Conservation (phyloP, 2,329 filamentous ascomycete species). For the Exophiala sp. region DNA sequence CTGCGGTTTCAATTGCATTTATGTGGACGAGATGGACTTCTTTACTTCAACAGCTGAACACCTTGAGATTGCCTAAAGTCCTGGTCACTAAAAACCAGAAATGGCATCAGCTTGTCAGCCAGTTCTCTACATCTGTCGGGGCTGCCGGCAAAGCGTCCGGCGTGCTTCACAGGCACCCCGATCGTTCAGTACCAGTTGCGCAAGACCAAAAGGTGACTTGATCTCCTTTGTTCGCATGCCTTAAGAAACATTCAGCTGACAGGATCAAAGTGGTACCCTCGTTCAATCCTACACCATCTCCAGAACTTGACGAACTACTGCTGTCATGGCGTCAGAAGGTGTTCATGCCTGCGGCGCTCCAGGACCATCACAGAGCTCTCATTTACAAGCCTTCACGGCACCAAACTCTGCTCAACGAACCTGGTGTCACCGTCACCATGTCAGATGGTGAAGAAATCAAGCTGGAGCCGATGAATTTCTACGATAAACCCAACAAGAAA, state of each 20-base stretch:
- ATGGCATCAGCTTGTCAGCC: constrained; percentile 29
- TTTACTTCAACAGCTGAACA: neutral
- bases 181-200: constrained; percentile 24
- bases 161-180: constrained; percentile 28
- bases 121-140: constrained; percentile 37
- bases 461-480: constrained; percentile 35
- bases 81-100: neutral
- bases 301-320: constrained; percentile 39
- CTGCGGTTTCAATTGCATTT: neutral
- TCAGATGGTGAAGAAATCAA: constrained; percentile 36
- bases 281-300: constrained; percentile 37
- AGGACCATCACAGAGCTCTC: constrained; percentile 35
- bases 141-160: constrained; percentile 20
- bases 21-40: neutral
- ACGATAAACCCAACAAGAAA: constrained; percentile 33
- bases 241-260: constrained; percentile 2
- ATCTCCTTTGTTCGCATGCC: neutral
- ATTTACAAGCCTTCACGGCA: constrained; percentile 38
- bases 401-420: constrained; percentile 36
- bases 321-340: constrained; percentile 39
- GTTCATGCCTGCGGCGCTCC: constrained; percentile 40
- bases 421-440: constrained; percentile 38
- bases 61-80: too few relatives aligned
- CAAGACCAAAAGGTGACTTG: constrained; percentile 18
- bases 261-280: constrained; percentile 34